Evolutionary conservation across 352 stramenopile genomes (phyloP).

Genomic region (Pythium rhizo-oryzae): DNA sequence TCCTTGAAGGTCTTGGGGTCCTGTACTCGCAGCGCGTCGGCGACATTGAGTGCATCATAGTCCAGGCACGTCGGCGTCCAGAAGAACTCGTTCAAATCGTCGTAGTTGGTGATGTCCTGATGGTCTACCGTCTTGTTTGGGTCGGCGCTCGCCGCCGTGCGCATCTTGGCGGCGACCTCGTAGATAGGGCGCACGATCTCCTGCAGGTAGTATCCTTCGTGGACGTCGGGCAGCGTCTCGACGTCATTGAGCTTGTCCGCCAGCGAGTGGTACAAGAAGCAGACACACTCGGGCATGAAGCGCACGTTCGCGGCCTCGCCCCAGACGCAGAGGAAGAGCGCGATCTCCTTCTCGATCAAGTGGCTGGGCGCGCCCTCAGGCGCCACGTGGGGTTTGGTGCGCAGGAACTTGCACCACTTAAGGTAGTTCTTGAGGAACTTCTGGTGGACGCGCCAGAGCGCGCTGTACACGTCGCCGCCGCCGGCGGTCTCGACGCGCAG

Average conservation of each 20-base stretch:
- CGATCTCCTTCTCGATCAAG: constrained; percentile 59
- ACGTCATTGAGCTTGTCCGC: constrained; percentile 68
- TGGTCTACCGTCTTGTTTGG: constrained; percentile 67
- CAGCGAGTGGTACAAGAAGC: constrained; percentile 87
- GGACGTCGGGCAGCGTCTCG: constrained; percentile 56
- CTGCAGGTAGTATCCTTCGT: constrained; percentile 73
- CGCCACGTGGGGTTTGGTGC: constrained; percentile 84
- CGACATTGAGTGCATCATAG: constrained; percentile 84
- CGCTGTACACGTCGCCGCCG: constrained; percentile 41
- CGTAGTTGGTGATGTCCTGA: constrained; percentile 90
- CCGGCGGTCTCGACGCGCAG: constrained; percentile 58
- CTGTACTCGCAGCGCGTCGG: constrained; percentile 66
- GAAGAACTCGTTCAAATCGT: constrained; percentile 92
- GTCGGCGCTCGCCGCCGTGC: constrained; percentile 33
- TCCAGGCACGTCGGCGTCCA: constrained; percentile 76
- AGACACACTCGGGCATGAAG: constrained; percentile 90
- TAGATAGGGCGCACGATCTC: constrained; percentile 85
- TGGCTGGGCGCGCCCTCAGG: constrained; percentile 32
- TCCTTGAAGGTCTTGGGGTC: constrained; percentile 89
- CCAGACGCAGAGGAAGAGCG: constrained; percentile 87
- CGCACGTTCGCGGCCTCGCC: constrained; percentile 82
- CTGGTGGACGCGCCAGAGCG: constrained; percentile 82
- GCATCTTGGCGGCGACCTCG: constrained; percentile 77
- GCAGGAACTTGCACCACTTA: constrained; percentile 96
- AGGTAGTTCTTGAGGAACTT: constrained; percentile 94